Conservation (phyloP, 1,284 basidiomycete species). For the Ganoderma boninense region DNA sequence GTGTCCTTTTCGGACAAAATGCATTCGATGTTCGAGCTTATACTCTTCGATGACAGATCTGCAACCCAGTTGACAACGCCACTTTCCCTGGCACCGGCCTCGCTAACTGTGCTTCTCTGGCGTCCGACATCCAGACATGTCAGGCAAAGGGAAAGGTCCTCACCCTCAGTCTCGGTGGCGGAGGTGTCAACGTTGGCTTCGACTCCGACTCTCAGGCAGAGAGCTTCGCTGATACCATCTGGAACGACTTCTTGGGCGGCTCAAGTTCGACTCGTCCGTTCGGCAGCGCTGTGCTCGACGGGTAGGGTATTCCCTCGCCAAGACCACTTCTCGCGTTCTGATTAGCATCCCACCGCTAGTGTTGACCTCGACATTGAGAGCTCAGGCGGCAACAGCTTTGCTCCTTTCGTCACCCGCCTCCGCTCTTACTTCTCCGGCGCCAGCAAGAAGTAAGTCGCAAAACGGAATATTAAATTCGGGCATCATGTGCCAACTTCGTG, state of each 20-base stretch:
- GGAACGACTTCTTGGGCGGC: slow-evolving; percentile 71
- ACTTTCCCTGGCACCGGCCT: slow-evolving; percentile 67
- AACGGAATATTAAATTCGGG: no score
- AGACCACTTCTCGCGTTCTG: not conserved
- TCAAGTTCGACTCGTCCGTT: slow-evolving; percentile 66
- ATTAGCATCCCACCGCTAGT: slow-evolving; percentile 41
- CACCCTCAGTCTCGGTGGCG: slow-evolving; percentile 49
- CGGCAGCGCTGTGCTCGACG: slow-evolving; percentile 68
- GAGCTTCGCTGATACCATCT: slow-evolving; percentile 65
- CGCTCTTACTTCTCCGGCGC: slow-evolving; percentile 58
- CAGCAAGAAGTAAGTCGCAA: slow-evolving; percentile 56
- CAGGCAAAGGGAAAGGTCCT: slow-evolving; percentile 71
- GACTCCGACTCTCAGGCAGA: slow-evolving; percentile 58
- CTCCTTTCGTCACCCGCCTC: slow-evolving; percentile 65
- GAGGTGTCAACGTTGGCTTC: slow-evolving; percentile 56
- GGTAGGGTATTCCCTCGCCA: slow-evolving; percentile 49
- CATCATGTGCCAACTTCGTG: not conserved
- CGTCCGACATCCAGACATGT: slow-evolving; percentile 63
- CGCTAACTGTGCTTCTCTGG: slow-evolving; percentile 60
- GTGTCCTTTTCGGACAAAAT: slow-evolving; percentile 16
- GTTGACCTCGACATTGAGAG: slow-evolving; percentile 73
- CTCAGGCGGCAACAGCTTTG: slow-evolving; percentile 59
- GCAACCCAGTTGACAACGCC: slow-evolving; percentile 60
- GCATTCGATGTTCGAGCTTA: not conserved
- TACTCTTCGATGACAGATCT: slow-evolving; percentile 49